A percentile compares a stretch with the other conserved stretches of the same genome.
Conservation (phyloP, 345 rosid genomes). For the Melastoma malabathricum region DNA sequence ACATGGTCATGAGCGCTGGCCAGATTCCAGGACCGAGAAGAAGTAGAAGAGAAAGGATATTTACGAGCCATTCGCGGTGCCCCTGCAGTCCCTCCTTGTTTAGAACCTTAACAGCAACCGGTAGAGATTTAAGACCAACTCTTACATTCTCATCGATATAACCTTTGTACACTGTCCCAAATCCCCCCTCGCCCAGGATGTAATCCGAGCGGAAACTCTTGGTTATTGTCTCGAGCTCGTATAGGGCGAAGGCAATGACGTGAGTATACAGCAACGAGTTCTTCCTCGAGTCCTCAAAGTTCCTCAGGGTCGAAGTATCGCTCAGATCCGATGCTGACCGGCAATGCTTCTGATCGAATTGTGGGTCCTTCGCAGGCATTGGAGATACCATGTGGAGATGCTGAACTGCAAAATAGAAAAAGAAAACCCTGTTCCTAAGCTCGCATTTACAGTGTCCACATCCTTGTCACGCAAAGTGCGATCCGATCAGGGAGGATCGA, state of each 20-base stretch:
- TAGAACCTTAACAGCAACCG: constrained; percentile 93
- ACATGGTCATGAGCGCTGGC: background rate
- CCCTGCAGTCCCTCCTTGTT: constrained; percentile 98
- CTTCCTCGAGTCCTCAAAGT: constrained; percentile 51
- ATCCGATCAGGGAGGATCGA: too few species aligned
- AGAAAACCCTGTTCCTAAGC: background rate
- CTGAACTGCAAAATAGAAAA: constrained; percentile 40
- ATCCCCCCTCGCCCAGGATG: constrained; percentile 94
- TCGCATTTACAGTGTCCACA: too few species aligned
- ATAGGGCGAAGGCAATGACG: constrained; percentile 72
- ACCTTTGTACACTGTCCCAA: constrained; percentile 92
- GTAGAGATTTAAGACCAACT: constrained; percentile 87
- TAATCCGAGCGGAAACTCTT: constrained; percentile 97
- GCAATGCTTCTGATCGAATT: constrained; percentile 40
- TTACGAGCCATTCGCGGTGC: constrained; percentile 94
- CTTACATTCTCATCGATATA: constrained; percentile 92
- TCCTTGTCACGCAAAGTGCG: too few species aligned
- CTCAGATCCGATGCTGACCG: constrained; percentile 88
- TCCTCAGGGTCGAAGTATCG: constrained; percentile 59
- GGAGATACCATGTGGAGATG: constrained; percentile 45
- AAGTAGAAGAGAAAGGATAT: background rate
- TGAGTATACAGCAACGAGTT: constrained; percentile 57
- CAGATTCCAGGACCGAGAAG: background rate
- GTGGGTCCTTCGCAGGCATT: constrained; percentile 18
- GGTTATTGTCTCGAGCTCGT: constrained; percentile 88